A percentile compares a stretch with the other conserved stretches of the same genome.
Evolutionary conservation across 2,329 filamentous ascomycete genomes (phyloP).

Genomic region (Plectosphaerella plurivora): DNA sequence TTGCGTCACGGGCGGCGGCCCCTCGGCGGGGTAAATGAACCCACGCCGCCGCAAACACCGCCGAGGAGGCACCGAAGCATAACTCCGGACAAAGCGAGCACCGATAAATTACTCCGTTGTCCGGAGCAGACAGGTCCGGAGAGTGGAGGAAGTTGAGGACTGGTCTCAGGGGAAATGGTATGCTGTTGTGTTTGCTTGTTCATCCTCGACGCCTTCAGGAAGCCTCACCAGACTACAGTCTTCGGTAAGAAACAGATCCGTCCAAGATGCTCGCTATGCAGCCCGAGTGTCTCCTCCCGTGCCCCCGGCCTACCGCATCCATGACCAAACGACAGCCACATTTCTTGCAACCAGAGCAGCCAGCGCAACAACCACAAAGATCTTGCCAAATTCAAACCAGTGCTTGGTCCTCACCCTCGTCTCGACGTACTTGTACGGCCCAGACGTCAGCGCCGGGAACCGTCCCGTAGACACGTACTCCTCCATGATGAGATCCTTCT

Average conservation of each 20-base stretch:
- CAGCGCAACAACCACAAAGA: constrained; percentile 46
- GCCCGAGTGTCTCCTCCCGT: background rate
- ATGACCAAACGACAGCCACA: constrained; percentile 19
- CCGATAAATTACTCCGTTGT: too few species aligned
- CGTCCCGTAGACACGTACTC: constrained; percentile 72
- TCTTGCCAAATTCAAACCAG: constrained; percentile 50
- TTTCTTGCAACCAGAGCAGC: constrained; percentile 37
- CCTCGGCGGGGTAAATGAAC: background rate
- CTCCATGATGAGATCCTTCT: constrained; percentile 88
- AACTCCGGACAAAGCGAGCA: too few species aligned
- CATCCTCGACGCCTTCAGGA: too few species aligned
- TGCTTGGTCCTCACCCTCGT: constrained; percentile 52
- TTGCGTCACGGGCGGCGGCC: background rate
- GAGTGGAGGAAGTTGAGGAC: too few species aligned
- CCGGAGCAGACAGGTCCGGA: too few species aligned
- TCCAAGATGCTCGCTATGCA: background rate
- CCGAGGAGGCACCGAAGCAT: background rate
- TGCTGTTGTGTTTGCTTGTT: too few species aligned
- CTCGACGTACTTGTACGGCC: constrained; percentile 46
- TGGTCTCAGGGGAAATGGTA: too few species aligned
- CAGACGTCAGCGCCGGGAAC: constrained; percentile 66
- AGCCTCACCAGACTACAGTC: too few species aligned
- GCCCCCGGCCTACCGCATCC: background rate
- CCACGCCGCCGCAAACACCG: background rate
- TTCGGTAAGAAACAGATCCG: too few species aligned